Base-by-base conservation (phyloP, 768 basidiomycete species). In the Inosperma sp. region DNA sequence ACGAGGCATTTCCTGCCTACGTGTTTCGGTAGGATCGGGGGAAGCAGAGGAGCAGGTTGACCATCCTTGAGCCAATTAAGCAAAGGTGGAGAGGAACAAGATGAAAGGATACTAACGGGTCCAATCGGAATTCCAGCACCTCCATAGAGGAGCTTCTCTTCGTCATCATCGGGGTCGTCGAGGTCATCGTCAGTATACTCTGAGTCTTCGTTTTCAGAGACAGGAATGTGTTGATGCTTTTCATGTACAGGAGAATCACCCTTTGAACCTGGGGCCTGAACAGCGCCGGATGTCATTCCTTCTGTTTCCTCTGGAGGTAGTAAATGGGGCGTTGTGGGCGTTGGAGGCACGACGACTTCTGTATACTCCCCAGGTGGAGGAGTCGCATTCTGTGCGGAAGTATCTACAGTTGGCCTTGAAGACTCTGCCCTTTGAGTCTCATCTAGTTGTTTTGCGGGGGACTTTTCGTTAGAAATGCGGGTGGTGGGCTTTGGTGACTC, bases 81-180 rank as follows among this genome's bases (percentile, higher is more conserved):
- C 27, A 33, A 37, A 42, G 42, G 52, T 21, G 47, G 46, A 9
- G 33, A 46, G 14, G 8, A 16, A 25, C n/a, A 36, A 31, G 37
- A 19, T 40, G 14, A 44, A 26, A 23, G 19, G n/a, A 22, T 23
- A 48, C 35, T 13, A 78, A 95, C 93, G 41, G 89, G 84, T 29
- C 93, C 94, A 34, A 93, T 79, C 17, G 95, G 95, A 51, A 98
- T 97, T 29, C 96, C 96, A 51, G 90, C 86, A 9, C 96, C 95
- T 34, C 94, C 94, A 49, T 84, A 75, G 55, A 96, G 94, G 48
- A 97, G 74, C 56, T 84, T 75, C 57, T 93, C 89, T 65, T 96
- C 94, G 51, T 96, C 93, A 53, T 95, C 93, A 61, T 95, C 89
- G 41, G 81, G 80, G 21, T 80, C 80, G 45, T 88, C 80, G 41